Base-by-base conservation (phyloP, 257 asterid species). In the Pogostemon cablin region DNA sequence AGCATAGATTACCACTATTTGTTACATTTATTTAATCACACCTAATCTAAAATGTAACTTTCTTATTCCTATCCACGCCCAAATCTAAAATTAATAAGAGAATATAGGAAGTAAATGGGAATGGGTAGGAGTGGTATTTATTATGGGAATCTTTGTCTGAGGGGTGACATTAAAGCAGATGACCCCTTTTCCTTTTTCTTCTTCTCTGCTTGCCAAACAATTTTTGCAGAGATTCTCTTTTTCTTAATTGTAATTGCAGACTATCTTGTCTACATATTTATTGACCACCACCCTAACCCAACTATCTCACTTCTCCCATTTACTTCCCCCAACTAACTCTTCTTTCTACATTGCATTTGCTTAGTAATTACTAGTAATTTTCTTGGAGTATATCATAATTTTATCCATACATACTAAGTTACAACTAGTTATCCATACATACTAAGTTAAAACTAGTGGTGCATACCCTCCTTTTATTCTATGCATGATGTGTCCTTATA, bases 91-190 rank as follows among this genome's bases (percentile, higher is more conserved):
- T 10, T 1, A 42, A 42, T 5, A 42, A 1, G 48, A 43, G 48
- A 43, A 43, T 7, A 60, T 71, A 7, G 77, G 73, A 12, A 72
- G 70, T 60, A 52, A 65, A 68, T 65, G 61, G n/a, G 58, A 17
- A 52, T 52, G 57, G 57, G 57, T 15, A 15, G 9, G 56, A 49
- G 37, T 17, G 66, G 42, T 72, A 73, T 58, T 77, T 11, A 73
- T 50, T 69, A 53, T 4, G 67, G 79, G 84, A 81, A 81, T 81
- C 85, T 77, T 81, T 81, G 82, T 81, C 80, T 73, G 80, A 66
- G 54, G 64, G 62, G 62, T 69, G 77, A 74, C 12, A 56, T 38
- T 73, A 42, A 72, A 67, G 69, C 68, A 68, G 62, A 57, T 57
- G 12, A 32, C 53, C 52, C 77, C 17, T 38, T 50, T 6, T 9